A percentile compares a stretch with the other conserved stretches of the same genome.
These are phyloP conservation scores for Silene noctiflora DNA, from an alignment of 179 eudicot genomes.

Conservation along the genomic window DNA sequence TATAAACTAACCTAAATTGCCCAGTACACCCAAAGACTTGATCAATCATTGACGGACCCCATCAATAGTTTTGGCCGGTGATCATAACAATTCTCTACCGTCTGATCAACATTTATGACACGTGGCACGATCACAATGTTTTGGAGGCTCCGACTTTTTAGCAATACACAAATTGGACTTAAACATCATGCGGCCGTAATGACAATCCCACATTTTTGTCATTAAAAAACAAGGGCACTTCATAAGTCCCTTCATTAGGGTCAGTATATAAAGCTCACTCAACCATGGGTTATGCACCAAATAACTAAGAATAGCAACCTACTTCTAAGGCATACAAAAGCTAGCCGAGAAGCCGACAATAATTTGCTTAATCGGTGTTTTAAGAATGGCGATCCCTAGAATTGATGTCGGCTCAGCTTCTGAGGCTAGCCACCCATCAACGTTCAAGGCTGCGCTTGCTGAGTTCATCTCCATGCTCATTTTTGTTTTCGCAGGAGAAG, in stretches of 20 bases:
- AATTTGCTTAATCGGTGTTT: background rate
- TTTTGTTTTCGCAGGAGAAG: constrained; percentile 68
- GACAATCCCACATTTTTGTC: constrained; percentile 14
- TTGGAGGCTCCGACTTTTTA: constrained; percentile 34
- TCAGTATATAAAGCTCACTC: constrained; percentile 28
- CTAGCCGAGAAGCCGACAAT: background rate
- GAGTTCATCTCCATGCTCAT: constrained; percentile 72
- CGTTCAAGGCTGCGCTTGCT: constrained; percentile 60
- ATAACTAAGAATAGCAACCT: constrained; percentile 23
- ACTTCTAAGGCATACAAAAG: background rate
- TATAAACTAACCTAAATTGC: constrained; percentile 25
- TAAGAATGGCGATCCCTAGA: constrained; percentile 50
- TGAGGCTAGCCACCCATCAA: constrained; percentile 42
- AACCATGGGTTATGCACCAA: constrained; percentile 22
- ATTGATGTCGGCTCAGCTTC: constrained; percentile 50
- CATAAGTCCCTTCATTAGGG: constrained; percentile 7
- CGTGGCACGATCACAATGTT: constrained; percentile 32
- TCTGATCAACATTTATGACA: constrained; percentile 30
- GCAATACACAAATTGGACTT: background rate
- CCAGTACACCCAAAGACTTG: constrained; percentile 27
- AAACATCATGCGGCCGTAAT: constrained; percentile 17
- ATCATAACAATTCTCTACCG: constrained; percentile 21
- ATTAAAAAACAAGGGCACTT: background rate
- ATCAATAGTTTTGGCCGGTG: constrained; percentile 33
- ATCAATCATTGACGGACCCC: constrained; percentile 31